Conservation (phyloP, 2,329 filamentous ascomycete species). For the Fusarium nodosum region DNA sequence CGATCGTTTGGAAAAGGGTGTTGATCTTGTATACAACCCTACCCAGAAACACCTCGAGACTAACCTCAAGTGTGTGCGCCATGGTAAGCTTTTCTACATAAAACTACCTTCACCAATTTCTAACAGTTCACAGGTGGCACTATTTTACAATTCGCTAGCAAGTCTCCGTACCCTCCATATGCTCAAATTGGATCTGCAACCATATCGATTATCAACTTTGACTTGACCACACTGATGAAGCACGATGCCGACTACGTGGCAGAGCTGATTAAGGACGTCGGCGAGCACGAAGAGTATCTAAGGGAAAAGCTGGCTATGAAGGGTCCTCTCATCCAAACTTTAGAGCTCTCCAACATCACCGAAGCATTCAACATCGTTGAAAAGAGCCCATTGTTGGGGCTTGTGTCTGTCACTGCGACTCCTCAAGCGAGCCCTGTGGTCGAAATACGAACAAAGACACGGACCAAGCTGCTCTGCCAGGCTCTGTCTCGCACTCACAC, state of each 20-base stretch:
- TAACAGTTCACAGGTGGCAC: conserved; percentile 51
- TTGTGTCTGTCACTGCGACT: conserved; percentile 36
- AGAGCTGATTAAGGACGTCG: conserved; percentile 47
- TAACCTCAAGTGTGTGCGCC: conserved; percentile 55
- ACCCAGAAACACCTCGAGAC: conserved; percentile 54
- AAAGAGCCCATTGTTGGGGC: conserved; percentile 46
- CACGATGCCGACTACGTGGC: conserved; percentile 53
- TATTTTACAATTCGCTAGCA: conserved; percentile 52
- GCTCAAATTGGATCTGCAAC: conserved; percentile 31
- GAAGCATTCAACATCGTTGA: conserved; percentile 50
- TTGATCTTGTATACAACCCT: conserved; percentile 63
- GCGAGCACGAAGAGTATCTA: conserved; percentile 13
- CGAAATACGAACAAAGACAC: conserved; percentile 41
- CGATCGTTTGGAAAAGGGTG: conserved; percentile 52
- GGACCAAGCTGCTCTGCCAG: conserved; percentile 49
- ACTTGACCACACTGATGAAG: conserved; percentile 52
- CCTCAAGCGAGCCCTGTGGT: conserved; percentile 35
- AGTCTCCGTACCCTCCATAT: conserved; percentile 36
- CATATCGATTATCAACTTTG: conserved; percentile 52
- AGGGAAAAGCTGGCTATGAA: conserved; percentile 8
- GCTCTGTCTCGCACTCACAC: conserved; percentile 57
- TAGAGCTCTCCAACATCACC: conserved; percentile 44
- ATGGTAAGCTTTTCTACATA: conserved; percentile 51
- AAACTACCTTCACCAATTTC: background rate
- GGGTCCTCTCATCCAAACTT: conserved; percentile 3